phyloP scores from a whole-genome alignment of 164 flowering plant genomes.

The Tetracentron sinense region DNA sequence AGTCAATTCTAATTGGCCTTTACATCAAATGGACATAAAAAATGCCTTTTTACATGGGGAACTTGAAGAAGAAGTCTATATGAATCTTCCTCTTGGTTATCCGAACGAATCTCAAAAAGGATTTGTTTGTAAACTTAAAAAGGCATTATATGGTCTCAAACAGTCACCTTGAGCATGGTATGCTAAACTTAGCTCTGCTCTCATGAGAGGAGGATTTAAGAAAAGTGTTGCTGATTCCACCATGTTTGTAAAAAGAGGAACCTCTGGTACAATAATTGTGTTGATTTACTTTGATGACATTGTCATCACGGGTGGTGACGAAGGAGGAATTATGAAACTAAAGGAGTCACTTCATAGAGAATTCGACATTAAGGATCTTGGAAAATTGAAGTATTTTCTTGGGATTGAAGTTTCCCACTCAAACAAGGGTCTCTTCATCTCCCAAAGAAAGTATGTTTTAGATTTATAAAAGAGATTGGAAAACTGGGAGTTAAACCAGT shows the following conservation, averaged over 20 bases:
- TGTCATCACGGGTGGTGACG: too few species aligned
- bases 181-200: not conserved
- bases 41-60: constrained; percentile 8
- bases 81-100: not conserved
- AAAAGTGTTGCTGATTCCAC: not conserved
- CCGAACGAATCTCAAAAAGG: not conserved
- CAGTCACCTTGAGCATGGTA: not conserved
- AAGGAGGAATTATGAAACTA: too few species aligned
- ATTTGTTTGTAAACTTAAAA: not conserved
- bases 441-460: too few species aligned
- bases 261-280: not conserved
- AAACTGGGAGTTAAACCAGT: too few species aligned
- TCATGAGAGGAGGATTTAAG: not conserved
- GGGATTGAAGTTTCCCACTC: too few species aligned
- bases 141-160: too few species aligned
- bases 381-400: too few species aligned
- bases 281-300: too few species aligned
- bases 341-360: too few species aligned
- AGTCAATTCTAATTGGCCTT: not conserved
- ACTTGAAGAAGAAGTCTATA: not conserved
- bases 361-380: too few species aligned
- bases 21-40: constrained; percentile 7
- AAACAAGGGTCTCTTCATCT: too few species aligned
- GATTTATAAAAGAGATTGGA: too few species aligned
- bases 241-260: not conserved